Conservation (phyloP, 2,329 filamentous ascomycete genomes). For the Sphaceloma murrayae region DNA sequence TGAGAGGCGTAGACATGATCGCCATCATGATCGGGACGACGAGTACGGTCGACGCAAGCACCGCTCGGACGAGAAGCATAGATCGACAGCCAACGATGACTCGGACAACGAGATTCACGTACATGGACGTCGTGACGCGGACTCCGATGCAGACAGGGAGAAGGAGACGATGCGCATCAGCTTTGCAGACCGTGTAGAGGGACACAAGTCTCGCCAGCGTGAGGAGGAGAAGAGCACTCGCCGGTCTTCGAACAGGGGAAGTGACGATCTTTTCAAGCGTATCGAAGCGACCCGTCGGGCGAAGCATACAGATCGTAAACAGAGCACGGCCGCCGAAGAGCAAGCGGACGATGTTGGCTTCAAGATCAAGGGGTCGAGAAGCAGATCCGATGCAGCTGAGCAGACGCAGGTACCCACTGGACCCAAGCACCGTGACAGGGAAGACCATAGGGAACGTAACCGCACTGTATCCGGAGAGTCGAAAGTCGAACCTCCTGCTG, state of each 20-base stretch:
- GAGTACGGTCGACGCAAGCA: slow-evolving; percentile 15
- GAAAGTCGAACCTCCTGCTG: too few relatives aligned
- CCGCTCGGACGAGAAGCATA: slow-evolving; percentile 13
- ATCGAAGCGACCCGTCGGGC: too few relatives aligned
- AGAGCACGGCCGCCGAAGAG: slow-evolving; percentile 17
- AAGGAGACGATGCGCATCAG: slow-evolving; percentile 20
- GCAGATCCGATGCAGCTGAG: too few relatives aligned
- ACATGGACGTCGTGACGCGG: slow-evolving; percentile 12
- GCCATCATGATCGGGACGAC: slow-evolving; percentile 11
- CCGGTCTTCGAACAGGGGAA: too few relatives aligned
- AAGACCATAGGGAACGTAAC: too few relatives aligned
- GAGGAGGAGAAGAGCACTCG: neutral
- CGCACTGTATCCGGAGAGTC: too few relatives aligned
- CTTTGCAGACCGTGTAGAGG: neutral
- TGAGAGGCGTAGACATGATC: slow-evolving; percentile 9
- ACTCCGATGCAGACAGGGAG: slow-evolving; percentile 22
- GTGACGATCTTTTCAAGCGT: neutral
- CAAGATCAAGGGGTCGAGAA: slow-evolving; percentile 37
- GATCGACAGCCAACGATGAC: neutral
- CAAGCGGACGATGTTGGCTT: slow-evolving; percentile 35
- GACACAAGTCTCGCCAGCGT: too few relatives aligned
- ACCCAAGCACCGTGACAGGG: too few relatives aligned
- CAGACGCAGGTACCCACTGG: too few relatives aligned
- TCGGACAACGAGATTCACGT: neutral
- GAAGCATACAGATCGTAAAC: slow-evolving; percentile 16